Conservation (phyloP, 768 basidiomycete genomes). For the Terana coerulea region DNA sequence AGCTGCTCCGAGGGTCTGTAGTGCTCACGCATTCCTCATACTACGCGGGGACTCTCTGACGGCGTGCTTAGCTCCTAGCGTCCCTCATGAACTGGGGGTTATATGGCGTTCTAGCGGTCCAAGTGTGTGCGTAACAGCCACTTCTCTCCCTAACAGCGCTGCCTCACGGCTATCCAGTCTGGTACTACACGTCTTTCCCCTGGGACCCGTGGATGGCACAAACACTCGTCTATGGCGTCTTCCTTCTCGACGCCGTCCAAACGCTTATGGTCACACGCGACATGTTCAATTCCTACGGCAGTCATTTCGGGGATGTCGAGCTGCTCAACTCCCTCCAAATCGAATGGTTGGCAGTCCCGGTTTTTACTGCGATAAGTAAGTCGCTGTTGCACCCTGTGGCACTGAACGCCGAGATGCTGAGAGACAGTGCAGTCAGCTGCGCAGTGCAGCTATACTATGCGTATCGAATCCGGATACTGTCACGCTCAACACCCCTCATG, state of each 20-base stretch:
- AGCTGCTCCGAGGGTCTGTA: no score
- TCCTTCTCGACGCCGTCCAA: slow-evolving; percentile 12
- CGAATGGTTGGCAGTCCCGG: neutral
- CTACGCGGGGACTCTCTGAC: no score
- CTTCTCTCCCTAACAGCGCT: neutral
- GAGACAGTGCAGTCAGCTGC: neutral
- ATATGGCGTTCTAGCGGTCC: slow-evolving; percentile 15
- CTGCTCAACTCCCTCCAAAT: neutral
- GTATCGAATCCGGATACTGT: neutral
- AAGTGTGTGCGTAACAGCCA: slow-evolving; percentile 11
- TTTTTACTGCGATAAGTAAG: slow-evolving; percentile 4
- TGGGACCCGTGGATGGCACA: slow-evolving; percentile 5
- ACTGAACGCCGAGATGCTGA: neutral
- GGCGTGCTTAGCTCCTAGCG: slow-evolving; percentile 14
- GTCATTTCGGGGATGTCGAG: slow-evolving; percentile 20
- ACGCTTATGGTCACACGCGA: slow-evolving; percentile 19
- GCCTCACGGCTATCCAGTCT: slow-evolving; percentile 1
- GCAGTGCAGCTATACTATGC: slow-evolving; percentile 4
- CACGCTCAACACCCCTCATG: neutral
- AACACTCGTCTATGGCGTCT: slow-evolving; percentile 13
- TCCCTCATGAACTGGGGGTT: slow-evolving; percentile 25
- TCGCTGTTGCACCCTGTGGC: neutral
- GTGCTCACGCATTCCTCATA: no score
- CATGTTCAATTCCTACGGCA: slow-evolving; percentile 24
- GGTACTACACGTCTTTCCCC: slow-evolving; percentile 14